Conservation (phyloP, 2,329 filamentous ascomycete genomes). For the Elsinoe perseae region DNA sequence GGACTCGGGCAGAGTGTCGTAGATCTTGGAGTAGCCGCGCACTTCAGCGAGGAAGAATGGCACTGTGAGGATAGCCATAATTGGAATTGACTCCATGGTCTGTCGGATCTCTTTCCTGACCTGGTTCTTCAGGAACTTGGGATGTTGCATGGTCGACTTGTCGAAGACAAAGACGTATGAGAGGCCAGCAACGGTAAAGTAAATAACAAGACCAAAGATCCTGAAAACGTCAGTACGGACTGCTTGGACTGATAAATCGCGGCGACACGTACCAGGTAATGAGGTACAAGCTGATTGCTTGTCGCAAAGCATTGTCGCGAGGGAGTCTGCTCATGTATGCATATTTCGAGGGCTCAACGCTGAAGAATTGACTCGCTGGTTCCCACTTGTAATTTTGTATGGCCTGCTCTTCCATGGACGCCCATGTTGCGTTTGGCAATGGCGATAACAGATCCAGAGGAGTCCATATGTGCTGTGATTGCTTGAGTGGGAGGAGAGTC, state of each 20-base stretch:
- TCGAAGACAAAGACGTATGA: slow-evolving; percentile 90
- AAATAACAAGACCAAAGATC: slow-evolving; percentile 75
- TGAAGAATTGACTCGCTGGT: slow-evolving; percentile 63
- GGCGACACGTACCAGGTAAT: slow-evolving; percentile 68
- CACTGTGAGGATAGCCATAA: slow-evolving; percentile 74
- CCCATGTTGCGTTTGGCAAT: slow-evolving; percentile 50
- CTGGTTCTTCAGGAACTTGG: slow-evolving; percentile 92
- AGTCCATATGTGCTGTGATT: slow-evolving; percentile 47
- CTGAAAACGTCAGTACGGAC: slow-evolving; percentile 40
- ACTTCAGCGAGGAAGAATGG: slow-evolving; percentile 78
- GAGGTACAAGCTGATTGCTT: slow-evolving; percentile 66
- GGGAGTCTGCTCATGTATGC: slow-evolving; percentile 73
- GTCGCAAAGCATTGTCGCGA: slow-evolving; percentile 69
- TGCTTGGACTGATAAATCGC: neutral
- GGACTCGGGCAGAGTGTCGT: slow-evolving; percentile 51
- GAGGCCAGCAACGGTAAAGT: slow-evolving; percentile 74
- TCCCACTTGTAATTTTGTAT: slow-evolving; percentile 53
- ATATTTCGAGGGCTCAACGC: slow-evolving; percentile 61
- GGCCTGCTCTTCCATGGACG: slow-evolving; percentile 38
- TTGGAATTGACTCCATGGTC: slow-evolving; percentile 65
- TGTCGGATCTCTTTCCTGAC: slow-evolving; percentile 78
- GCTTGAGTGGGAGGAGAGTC: slow-evolving; percentile 52
- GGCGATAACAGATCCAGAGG: slow-evolving; percentile 40
- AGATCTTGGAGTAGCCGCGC: slow-evolving; percentile 76
- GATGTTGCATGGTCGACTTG: slow-evolving; percentile 79